These are phyloP conservation scores for Flueggea neowawraea DNA, from an alignment of 441 rosid species.

Conservation along the genomic window DNA sequence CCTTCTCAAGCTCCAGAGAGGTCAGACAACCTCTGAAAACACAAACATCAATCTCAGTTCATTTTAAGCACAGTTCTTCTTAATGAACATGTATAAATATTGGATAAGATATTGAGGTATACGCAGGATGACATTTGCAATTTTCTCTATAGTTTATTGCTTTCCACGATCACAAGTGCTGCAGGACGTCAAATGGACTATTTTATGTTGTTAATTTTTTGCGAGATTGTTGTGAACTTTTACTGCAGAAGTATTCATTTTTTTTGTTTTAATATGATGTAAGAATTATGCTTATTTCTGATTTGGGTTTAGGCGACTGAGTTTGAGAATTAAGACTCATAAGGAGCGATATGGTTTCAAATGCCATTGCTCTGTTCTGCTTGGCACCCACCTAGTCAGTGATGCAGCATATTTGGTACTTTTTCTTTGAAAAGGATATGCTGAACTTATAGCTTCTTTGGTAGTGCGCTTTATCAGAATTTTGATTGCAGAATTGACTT, in stretches of 20 bases:
- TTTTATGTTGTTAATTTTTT: too few species aligned
- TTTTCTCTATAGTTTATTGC: background rate
- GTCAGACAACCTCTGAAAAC: slow-evolving; percentile 9
- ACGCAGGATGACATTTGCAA: too few species aligned
- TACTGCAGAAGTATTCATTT: too few species aligned
- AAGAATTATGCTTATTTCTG: background rate
- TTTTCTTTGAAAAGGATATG: slow-evolving; percentile 3
- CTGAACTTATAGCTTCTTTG: slow-evolving; percentile 5
- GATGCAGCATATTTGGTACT: slow-evolving; percentile 3
- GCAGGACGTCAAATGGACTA: background rate
- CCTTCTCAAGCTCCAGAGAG: slow-evolving; percentile 22
- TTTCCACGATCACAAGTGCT: background rate
- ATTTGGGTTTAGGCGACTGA: background rate
- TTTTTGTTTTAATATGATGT: too few species aligned
- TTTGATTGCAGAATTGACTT: slow-evolving; percentile 9
- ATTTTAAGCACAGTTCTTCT: background rate
- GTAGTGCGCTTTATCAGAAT: slow-evolving; percentile 23
- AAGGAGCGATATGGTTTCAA: background rate
- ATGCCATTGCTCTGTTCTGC: slow-evolving; percentile 7
- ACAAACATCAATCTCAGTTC: background rate
- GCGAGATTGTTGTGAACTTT: too few species aligned
- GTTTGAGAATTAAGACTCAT: background rate
- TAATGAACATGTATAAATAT: too few species aligned
- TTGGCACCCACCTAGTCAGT: slow-evolving; percentile 5
- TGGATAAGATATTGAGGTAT: too few species aligned